Conservation (phyloP, 371 early-diverging fungal genomes). For the Mortierella sp. region DNA sequence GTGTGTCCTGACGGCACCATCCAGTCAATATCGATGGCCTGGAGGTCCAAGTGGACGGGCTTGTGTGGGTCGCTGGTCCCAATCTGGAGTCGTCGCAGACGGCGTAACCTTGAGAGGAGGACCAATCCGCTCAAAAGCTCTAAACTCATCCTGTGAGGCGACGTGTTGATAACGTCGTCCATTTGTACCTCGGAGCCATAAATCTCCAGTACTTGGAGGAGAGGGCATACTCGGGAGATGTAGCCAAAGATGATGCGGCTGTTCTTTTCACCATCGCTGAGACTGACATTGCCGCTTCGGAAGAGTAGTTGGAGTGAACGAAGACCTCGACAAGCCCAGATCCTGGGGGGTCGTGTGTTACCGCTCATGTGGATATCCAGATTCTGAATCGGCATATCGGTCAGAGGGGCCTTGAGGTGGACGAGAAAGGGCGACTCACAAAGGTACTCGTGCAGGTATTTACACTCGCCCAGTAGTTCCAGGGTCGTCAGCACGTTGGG, state of each 20-base stretch:
- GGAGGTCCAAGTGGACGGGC: neutral
- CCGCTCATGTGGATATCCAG: neutral
- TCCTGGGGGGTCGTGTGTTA: neutral
- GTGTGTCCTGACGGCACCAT: neutral
- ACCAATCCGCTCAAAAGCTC: neutral
- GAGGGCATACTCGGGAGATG: neutral
- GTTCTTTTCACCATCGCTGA: neutral
- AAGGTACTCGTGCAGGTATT: neutral
- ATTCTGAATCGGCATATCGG: neutral
- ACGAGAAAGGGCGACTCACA: neutral
- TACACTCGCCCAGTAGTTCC: neutral
- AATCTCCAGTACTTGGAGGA: neutral
- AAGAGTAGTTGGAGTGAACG: neutral
- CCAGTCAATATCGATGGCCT: neutral
- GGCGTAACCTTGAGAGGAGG: neutral
- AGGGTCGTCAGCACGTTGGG: neutral
- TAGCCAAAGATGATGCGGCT: neutral
- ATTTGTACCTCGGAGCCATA: neutral
- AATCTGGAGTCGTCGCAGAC: neutral
- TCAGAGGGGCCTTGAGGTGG: neutral
- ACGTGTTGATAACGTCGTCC: neutral
- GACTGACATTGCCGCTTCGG: neutral
- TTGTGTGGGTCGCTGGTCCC: neutral
- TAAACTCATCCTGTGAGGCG: neutral
- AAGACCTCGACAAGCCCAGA: neutral